phyloP scores from a whole-genome alignment of 129 eudicot species.

The Flaveria trinervia region DNA sequence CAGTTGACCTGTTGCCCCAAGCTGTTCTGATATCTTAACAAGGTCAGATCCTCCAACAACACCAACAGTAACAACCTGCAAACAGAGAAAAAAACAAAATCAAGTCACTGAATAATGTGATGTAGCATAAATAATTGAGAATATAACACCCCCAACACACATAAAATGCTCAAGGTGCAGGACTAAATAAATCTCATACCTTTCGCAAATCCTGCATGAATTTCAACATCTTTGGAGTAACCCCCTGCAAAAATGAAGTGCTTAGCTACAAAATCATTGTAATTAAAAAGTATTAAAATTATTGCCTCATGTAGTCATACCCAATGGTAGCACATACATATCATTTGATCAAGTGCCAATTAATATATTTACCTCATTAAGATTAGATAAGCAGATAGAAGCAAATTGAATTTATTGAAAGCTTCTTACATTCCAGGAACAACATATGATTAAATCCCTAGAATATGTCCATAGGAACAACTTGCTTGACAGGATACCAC shows the following conservation, averaged over 20 bases:
- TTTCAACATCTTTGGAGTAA: slow-evolving; percentile 72
- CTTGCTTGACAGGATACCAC: not conserved
- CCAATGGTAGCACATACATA: not conserved
- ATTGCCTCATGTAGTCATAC: not conserved
- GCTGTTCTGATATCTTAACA: slow-evolving; percentile 92
- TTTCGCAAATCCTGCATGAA: slow-evolving; percentile 82
- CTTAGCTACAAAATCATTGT: not conserved
- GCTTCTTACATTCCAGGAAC: slow-evolving; percentile 1
- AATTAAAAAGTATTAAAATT: not conserved
- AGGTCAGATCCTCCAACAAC: slow-evolving; percentile 99
- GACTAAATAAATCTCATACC: slow-evolving; percentile 41
- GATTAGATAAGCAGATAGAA: not conserved
- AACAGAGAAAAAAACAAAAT: slow-evolving; percentile 14
- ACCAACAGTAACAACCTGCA: slow-evolving; percentile 79
- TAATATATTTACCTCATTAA: not conserved
- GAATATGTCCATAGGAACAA: not conserved
- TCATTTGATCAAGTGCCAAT: not conserved
- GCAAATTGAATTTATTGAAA: not conserved
- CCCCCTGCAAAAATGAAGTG: slow-evolving; percentile 52
- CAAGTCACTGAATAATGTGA: slow-evolving; percentile 18
- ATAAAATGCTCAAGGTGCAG: not conserved
- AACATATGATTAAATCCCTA: not conserved
- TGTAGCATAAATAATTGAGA: not conserved
- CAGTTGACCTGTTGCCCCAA: slow-evolving; percentile 69
- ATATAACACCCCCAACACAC: not conserved